These are phyloP conservation scores for Lenzites betulinus DNA, from an alignment of 768 basidiomycete species.

Conservation along the genomic window DNA sequence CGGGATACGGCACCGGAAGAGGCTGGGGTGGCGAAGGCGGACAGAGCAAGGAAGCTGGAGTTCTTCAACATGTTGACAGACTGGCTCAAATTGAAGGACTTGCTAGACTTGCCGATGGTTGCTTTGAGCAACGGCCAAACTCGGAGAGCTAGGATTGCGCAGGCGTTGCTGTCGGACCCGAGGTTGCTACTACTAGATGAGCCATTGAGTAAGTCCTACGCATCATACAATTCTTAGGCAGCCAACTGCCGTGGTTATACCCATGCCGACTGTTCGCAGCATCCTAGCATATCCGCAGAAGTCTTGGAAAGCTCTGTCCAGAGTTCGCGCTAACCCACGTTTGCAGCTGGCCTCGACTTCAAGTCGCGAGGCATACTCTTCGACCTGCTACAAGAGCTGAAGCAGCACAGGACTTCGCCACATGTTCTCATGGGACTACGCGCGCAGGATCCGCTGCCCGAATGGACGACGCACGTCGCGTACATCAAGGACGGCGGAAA, in stretches of 20 bases:
- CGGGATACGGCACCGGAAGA: constrained; percentile 13
- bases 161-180: constrained; percentile 70
- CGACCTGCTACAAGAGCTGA: constrained; percentile 54
- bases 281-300: no score
- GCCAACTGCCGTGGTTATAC: background rate
- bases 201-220: constrained; percentile 67
- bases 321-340: background rate
- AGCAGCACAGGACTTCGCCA: constrained; percentile 41
- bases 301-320: background rate
- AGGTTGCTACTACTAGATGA: constrained; percentile 87
- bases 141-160: constrained; percentile 78
- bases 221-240: background rate
- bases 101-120: constrained; percentile 83
- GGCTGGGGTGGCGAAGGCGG: constrained; percentile 15
- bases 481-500: constrained; percentile 46
- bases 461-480: constrained; percentile 72
- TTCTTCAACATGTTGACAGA: constrained; percentile 57
- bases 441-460: constrained; percentile 69
- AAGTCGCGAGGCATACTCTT: constrained; percentile 58
- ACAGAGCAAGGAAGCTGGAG: constrained; percentile 29
- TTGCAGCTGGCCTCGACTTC: constrained; percentile 77
- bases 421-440: constrained; percentile 68
- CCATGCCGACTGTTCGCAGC: background rate
- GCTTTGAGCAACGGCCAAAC: constrained; percentile 94
- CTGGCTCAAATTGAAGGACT: constrained; percentile 54